Evolutionary conservation across 2,329 filamentous ascomycete genomes (phyloP).

Genomic region (Aspergillus neotritici): DNA sequence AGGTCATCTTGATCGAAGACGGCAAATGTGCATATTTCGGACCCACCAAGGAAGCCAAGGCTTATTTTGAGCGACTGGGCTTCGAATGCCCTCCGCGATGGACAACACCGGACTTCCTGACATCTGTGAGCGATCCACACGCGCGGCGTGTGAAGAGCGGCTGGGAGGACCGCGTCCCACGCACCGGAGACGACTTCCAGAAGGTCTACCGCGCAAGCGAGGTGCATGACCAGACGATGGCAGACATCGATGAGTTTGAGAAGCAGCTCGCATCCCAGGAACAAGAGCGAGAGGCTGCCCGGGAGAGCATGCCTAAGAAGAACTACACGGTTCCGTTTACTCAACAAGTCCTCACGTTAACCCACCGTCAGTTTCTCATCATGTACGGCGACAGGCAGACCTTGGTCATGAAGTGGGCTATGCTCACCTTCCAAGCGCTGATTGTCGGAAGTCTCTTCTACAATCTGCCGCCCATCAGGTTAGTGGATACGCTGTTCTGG

Average conservation of each 20-base stretch:
- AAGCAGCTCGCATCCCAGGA: constrained; percentile 39
- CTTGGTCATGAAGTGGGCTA: constrained; percentile 48
- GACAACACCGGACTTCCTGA: constrained; percentile 72
- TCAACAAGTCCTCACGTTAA: constrained; percentile 48
- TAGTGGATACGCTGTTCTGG: not conserved
- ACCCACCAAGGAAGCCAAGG: constrained; percentile 55
- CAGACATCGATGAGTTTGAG: constrained; percentile 53
- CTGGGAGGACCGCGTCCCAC: constrained; percentile 53
- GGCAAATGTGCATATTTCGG: constrained; percentile 71
- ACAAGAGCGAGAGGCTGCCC: constrained; percentile 37
- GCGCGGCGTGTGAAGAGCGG: constrained; percentile 53
- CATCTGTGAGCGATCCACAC: constrained; percentile 62
- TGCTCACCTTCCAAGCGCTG: constrained; percentile 42
- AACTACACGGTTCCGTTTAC: constrained; percentile 50
- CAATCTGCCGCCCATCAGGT: constrained; percentile 48
- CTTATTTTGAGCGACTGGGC: constrained; percentile 66
- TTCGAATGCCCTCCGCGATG: constrained; percentile 66
- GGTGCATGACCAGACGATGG: constrained; percentile 38
- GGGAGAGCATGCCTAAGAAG: constrained; percentile 40
- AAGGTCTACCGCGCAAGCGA: constrained; percentile 47
- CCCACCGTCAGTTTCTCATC: constrained; percentile 51
- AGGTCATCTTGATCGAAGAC: constrained; percentile 61
- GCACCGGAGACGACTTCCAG: constrained; percentile 52
- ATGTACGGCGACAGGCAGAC: constrained; percentile 51
- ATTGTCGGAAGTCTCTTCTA: constrained; percentile 50